These are phyloP conservation scores for Helianthus tuberosus DNA, from an alignment of 129 eudicot genomes.

Conservation along the genomic window DNA sequence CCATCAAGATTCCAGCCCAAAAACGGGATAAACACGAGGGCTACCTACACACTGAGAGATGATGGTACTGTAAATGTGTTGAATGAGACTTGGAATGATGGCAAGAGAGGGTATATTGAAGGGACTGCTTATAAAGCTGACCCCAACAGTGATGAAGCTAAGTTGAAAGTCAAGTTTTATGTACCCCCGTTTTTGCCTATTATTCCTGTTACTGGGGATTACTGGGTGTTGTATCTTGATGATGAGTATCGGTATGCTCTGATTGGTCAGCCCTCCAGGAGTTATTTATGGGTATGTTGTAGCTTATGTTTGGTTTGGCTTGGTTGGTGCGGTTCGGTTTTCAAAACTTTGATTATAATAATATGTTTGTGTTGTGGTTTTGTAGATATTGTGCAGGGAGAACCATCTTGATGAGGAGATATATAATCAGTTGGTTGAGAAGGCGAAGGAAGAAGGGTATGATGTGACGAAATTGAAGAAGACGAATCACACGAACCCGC, in stretches of 20 bases:
- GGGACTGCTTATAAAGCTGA: slow-evolving; percentile 87
- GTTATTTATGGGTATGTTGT: slow-evolving; percentile 58
- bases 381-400: slow-evolving; percentile 73
- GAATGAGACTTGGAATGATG: slow-evolving; percentile 87
- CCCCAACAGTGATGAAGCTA: slow-evolving; percentile 81
- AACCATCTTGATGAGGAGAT: slow-evolving; percentile 63
- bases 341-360: no score
- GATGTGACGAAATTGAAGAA: slow-evolving; percentile 84
- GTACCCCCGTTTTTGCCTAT: slow-evolving; percentile 91
- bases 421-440: slow-evolving; percentile 62
- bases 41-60: slow-evolving; percentile 61
- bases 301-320: neutral
- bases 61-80: slow-evolving; percentile 74
- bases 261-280: slow-evolving; percentile 76
- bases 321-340: neutral
- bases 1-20: slow-evolving; percentile 78
- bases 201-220: slow-evolving; percentile 81
- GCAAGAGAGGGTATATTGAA: slow-evolving; percentile 68
- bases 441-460: slow-evolving; percentile 75
- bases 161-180: slow-evolving; percentile 84
- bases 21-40: slow-evolving; percentile 69
- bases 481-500: slow-evolving; percentile 74
- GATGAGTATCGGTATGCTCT: slow-evolving; percentile 74
- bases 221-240: slow-evolving; percentile 81
- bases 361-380: neutral